Evolutionary conservation across 306 rosid genomes (phyloP).

Genomic region (Inga leiocalycina): DNA sequence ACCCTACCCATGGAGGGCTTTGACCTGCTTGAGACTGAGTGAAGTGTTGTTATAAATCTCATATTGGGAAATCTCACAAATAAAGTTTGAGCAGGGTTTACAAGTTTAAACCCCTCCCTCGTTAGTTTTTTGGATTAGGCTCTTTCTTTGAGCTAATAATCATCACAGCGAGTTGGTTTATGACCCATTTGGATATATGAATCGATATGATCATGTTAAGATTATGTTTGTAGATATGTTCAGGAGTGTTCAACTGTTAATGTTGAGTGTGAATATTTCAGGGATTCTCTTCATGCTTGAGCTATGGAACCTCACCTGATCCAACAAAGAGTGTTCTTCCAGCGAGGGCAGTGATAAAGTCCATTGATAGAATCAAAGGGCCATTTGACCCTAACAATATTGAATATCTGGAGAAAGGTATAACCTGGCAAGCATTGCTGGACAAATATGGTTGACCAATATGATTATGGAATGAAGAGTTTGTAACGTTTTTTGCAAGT

Average conservation of each 20-base stretch:
- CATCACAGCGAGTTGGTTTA: background rate
- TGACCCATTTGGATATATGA: background rate
- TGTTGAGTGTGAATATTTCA: constrained; percentile 31
- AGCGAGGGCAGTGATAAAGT: constrained; percentile 64
- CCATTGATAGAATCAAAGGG: constrained; percentile 76
- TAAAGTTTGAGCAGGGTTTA: too few relatives aligned
- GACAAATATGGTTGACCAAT: constrained; percentile 13
- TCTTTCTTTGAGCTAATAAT: too few relatives aligned
- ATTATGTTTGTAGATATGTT: too few relatives aligned
- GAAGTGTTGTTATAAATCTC: too few relatives aligned
- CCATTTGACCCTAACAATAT: constrained; percentile 87
- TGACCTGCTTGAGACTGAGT: too few relatives aligned
- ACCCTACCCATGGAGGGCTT: too few relatives aligned
- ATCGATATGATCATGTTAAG: too few relatives aligned
- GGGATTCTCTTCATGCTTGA: constrained; percentile 90
- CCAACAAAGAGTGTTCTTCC: constrained; percentile 82
- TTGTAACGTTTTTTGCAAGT: background rate
- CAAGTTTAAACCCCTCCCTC: too few relatives aligned
- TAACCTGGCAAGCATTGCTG: constrained; percentile 76
- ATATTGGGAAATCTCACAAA: rapidly evolving
- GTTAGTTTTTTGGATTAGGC: too few relatives aligned
- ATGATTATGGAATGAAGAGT: background rate
- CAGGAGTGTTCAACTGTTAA: background rate
- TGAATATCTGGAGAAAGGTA: constrained; percentile 58
- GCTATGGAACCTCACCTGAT: constrained; percentile 68